phyloP scores from a whole-genome alignment of 345 rosid genomes.

The Sonneratia alba region DNA sequence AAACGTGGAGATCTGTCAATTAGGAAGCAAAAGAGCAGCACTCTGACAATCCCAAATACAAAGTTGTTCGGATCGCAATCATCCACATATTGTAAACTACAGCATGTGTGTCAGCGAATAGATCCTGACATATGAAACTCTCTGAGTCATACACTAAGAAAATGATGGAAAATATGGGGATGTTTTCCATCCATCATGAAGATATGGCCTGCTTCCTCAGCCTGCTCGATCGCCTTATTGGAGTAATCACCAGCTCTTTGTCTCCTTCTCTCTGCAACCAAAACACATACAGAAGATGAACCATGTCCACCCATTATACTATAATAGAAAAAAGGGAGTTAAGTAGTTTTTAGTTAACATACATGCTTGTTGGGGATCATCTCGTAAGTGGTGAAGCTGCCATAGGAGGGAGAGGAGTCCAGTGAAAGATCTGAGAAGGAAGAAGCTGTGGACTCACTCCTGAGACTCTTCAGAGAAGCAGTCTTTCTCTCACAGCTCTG shows the following conservation, averaged over 20 bases:
- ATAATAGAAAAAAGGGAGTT: not conserved
- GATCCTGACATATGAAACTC: not conserved
- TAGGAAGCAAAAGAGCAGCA: not conserved
- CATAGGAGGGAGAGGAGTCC: constrained; percentile 55
- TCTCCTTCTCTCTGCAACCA: constrained; percentile 47
- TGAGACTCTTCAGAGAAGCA: constrained; percentile 16
- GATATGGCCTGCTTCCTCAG: constrained; percentile 44
- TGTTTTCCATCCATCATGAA: constrained; percentile 21
- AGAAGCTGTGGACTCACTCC: constrained; percentile 62
- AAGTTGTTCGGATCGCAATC: not conserved
- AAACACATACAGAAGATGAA: not conserved
- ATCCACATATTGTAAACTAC: too few relatives aligned
- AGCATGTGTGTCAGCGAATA: too few relatives aligned
- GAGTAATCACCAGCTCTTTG: constrained; percentile 48
- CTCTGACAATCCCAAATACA: not conserved
- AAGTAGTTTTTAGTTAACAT: constrained; percentile 15
- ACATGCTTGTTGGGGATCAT: constrained; percentile 55
- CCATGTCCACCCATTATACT: constrained; percentile 6
- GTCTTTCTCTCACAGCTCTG: constrained; percentile 37
- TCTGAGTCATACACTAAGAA: not conserved
- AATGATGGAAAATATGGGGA: not conserved
- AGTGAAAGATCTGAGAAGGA: constrained; percentile 55
- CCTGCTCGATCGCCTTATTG: constrained; percentile 84
- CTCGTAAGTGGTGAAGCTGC: constrained; percentile 78
- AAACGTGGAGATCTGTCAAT: not conserved